Base-by-base conservation (phyloP, 306 rosid genomes). In the Lablab purpureus region DNA sequence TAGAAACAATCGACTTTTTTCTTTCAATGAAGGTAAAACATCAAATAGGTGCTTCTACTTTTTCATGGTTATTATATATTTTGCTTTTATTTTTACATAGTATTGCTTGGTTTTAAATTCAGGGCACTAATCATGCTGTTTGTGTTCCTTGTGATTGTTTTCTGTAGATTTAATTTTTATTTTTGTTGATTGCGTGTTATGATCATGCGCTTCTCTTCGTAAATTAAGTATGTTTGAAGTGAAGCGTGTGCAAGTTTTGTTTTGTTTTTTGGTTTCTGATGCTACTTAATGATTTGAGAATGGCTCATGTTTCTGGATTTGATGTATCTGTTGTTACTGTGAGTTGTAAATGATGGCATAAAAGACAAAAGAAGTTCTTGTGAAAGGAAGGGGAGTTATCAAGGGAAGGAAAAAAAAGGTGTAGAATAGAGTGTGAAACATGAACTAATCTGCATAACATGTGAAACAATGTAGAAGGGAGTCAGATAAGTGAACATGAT, bases 71-170 rank as follows among this genome's bases (percentile, higher is more conserved):
- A 18, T 32, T 69, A 63, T 69, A 0, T 43, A 36, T 68, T 34
- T 17, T 40, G 18, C 23, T 6, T 12, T 40, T 43, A 12, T 3
- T 43, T 10, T 43, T 12, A 43, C 0, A 41, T 12, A 43, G 15
- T 3, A 4, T 49, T 45, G 18, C 10, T 36, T 72, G 36, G 10
- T 52, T 21, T 8, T 52, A 2, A 8, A 41, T 34, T 19, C 18
- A 18, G 63, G 11, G 32, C 46, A 6, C 18, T 52, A 36, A 15
- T 15, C 36, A 37, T 36, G 10, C 25, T 37, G 17, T 19, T 55
- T 72, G 6, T 60, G 32, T 75, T 43, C 52, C 14, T 25, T 25
- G 54, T 45, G 71, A 17, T 74, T 74, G 27, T n/a, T 25, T 17
- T 27, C 54, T 62, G 66, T 6, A 27, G 19, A 30, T 6, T 6